Evolutionary conservation across 2,329 filamentous ascomycete species (phyloP), one percentile per base, ranked within the genome.

Genomic region (Talaromyces albobiverticillius): DNA sequence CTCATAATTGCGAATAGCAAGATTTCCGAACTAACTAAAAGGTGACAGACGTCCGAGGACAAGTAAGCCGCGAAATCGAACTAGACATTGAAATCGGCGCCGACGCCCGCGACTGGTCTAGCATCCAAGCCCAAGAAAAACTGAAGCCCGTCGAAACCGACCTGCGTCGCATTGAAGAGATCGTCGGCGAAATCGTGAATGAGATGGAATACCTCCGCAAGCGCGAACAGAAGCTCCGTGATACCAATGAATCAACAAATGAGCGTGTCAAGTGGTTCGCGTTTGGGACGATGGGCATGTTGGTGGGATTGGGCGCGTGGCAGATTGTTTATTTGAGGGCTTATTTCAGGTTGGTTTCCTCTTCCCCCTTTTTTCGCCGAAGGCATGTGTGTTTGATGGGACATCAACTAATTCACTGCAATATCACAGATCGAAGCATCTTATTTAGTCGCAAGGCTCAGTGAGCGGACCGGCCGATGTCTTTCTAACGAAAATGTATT

Each of bases 241-340:
- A 99, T 77, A 99, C 94, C 64, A 99, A 99, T 75, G 94, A 99
- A 86, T 97, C 93, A 81, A 99, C 94, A 62, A 99, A 99, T 77
- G 94, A 89, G 76, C 85, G 94, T 56, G 94, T 99, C 67, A 99
- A 97, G 81, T 97, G 90, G 91, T 99, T 99, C 75, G 93, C 93
- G 46, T 86, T 96, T 71, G 85, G 86, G 61, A 97, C 93, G 25
- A 97, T 96, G 77, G 88, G 90, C 59, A 87, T 96, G 80, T 78
- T 99, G 64, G 80, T 96, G 62, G 89, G 84, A 31, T 79, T 99
- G 64, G 95, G 94, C 73, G 91, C 79, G 40, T 99, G 94, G 94
- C 94, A 99, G 84, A 89, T 99, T 68, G 85, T 99, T 70, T 99
- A 99, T 76, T 81, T 99, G 75, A 83, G 94, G 71, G 92, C 93